Conservation (phyloP, 2,329 filamentous ascomycete genomes). For the Trichoderma atroviride region DNA sequence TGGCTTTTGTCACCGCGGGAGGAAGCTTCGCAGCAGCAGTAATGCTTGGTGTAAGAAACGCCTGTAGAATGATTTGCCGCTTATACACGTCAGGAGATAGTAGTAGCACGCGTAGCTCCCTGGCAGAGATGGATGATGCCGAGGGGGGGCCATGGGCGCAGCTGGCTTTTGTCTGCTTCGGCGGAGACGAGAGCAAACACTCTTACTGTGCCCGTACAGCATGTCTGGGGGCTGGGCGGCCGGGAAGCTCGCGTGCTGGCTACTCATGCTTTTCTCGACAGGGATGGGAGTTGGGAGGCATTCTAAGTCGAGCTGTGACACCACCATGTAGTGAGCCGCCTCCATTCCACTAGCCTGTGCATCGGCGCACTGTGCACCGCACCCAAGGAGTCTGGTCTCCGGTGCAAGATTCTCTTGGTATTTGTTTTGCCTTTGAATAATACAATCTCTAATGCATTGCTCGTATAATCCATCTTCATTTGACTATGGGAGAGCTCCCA, state of each 20-base stretch:
- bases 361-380: conserved; percentile 10
- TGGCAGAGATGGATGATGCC: background rate
- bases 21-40: background rate
- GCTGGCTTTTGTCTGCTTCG: background rate
- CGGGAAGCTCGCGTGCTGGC: background rate
- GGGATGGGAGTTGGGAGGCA: background rate
- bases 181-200: background rate
- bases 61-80: background rate
- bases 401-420: background rate
- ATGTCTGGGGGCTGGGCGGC: background rate
- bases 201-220: background rate
- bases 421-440: background rate
- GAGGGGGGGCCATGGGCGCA: background rate
- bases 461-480: background rate
- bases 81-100: conserved; percentile 2
- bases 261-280: background rate
- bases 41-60: conserved; percentile 5
- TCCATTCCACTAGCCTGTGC: background rate
- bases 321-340: conserved; percentile 6
- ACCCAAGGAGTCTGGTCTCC: too few relatives aligned
- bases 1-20: background rate
- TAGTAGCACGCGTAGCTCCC: background rate
- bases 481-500: too few relatives aligned
- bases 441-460: background rate
- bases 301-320: background rate